phyloP scores from a whole-genome alignment of 1,284 basidiomycete species.

The Ceratobasidium sp. region DNA sequence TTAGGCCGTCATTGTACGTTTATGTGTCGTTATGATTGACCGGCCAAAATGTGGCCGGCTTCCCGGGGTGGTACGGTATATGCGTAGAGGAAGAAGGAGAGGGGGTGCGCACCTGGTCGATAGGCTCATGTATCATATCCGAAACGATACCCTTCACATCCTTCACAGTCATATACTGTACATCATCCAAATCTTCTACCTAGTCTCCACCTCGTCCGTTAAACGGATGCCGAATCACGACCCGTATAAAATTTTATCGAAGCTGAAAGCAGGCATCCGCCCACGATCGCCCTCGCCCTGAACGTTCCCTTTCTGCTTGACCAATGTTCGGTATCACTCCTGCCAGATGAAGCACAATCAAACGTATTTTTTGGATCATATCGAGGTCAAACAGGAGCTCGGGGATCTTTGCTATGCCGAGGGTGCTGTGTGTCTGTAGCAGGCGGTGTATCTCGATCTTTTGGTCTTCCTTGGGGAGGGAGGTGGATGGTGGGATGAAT shows the following conservation, averaged over 20 bases:
- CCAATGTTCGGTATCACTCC: background rate
- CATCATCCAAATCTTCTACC: conserved; percentile 30
- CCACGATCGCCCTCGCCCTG: background rate
- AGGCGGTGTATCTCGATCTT: conserved; percentile 37
- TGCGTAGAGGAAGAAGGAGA: too few species aligned
- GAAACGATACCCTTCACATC: conserved; percentile 20
- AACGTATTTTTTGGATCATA: conserved; percentile 32
- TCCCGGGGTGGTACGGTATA: too few species aligned
- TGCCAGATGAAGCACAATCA: background rate
- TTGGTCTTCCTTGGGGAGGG: background rate
- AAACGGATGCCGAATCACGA: conserved; percentile 38
- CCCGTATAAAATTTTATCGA: conserved; percentile 18
- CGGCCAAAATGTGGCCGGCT: too few species aligned
- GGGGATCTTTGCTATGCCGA: conserved; percentile 28
- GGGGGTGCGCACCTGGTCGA: conserved; percentile 24
- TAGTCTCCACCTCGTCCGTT: conserved; percentile 15
- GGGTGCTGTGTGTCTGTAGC: conserved; percentile 17
- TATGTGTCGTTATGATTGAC: too few species aligned
- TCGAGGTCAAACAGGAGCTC: conserved; percentile 33
- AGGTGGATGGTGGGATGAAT: background rate
- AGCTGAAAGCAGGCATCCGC: conserved; percentile 24
- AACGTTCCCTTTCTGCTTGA: background rate
- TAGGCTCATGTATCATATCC: conserved; percentile 25
- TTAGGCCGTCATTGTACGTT: too few species aligned
- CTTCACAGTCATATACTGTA: conserved; percentile 25